Percentiles rank a stretch among this genome's conserved stretches.
phyloP scores from a whole-genome alignment of 805 yeast genomes.

The Torulaspora microellipsoides region DNA sequence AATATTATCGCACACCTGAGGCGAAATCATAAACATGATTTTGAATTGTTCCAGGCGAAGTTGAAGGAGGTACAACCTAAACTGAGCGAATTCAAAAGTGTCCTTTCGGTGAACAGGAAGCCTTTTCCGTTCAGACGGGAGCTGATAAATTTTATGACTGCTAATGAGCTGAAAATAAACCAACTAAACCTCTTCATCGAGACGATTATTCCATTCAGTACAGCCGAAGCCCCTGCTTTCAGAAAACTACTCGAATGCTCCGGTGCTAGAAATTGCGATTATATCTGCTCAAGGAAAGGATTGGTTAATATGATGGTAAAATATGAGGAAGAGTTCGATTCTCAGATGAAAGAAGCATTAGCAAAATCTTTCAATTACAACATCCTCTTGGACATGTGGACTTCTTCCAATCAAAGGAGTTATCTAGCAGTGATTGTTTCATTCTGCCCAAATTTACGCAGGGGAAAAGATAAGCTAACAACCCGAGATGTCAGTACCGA shows the following conservation, averaged over 20 bases:
- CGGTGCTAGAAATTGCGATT: slow-evolving; percentile 5
- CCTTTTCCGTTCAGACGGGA: slow-evolving; percentile 11
- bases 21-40: slow-evolving; percentile 12
- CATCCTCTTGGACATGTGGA: slow-evolving; percentile 9
- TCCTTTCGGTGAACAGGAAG: slow-evolving; percentile 5
- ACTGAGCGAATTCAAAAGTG: slow-evolving; percentile 1
- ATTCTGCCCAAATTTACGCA: slow-evolving; percentile 13
- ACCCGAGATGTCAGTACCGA: slow-evolving; percentile 7
- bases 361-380: slow-evolving; percentile 10
- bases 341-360: slow-evolving; percentile 11
- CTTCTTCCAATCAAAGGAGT: slow-evolving; percentile 12
- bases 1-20: slow-evolving; percentile 13
- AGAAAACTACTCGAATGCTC: slow-evolving; percentile 6
- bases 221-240: slow-evolving; percentile 8
- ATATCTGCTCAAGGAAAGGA: slow-evolving; percentile 7
- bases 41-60: slow-evolving; percentile 9
- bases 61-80: slow-evolving; percentile 8
- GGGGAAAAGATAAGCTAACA: slow-evolving; percentile 4
- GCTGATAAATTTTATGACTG: slow-evolving; percentile 5
- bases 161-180: slow-evolving; percentile 9
- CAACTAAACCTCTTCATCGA: slow-evolving; percentile 13
- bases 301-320: slow-evolving; percentile 8
- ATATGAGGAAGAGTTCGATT: slow-evolving; percentile 11
- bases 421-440: slow-evolving; percentile 11
- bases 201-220: slow-evolving; percentile 9